Evolutionary conservation across 2,329 filamentous ascomycete genomes (phyloP), one percentile per base, ranked within the genome.

Genomic region (Emmonsiellopsis sp.): DNA sequence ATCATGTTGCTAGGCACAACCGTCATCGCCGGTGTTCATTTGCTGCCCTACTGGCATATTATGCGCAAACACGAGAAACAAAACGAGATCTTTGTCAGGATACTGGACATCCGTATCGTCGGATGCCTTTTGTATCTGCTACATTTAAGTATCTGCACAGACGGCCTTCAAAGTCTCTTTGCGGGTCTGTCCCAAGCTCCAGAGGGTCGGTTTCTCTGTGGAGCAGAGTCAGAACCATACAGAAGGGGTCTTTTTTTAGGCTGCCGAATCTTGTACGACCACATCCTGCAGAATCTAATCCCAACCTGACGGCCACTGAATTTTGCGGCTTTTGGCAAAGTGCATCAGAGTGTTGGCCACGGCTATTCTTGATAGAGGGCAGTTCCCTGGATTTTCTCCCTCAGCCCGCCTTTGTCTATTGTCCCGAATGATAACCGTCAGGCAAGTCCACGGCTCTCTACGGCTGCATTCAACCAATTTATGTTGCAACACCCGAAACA

Each of bases 251-350:
- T 31, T 11, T 43, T 20, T 37, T 20, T 15, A 44, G 7, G 7
- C 16, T 15, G 41, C 16, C 16, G 16, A 20, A 11, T 37, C 9
- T 37, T 9, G 46, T 37, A 26, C 16, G 8, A 30, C 20, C 46
- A 48, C 13, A 47, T 48, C 32, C 20, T 38, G 46, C 34, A 48
- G 20, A 48, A 48, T 38, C 46, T 48, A 37, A 48, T 16, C 46
- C 46, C 30, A 48, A 38, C 15, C 46, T 11, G 11, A 15, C 15
- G 20, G 5, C 16, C 38, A 16, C n/a, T 37, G 31, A 37, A 2
- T 35, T 38, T 38, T 37, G 32, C 46, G 46, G 46, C 34, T 26
- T 48, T 48, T 48, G 46, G 46, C 20, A 26, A 34, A 37, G 15
- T 26, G 9, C n/a, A 37, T 48, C 44, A 15, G 31, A 37, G 16